Evolutionary conservation across 768 basidiomycete genomes (phyloP).

Genomic region (Thelephora ganbajun): DNA sequence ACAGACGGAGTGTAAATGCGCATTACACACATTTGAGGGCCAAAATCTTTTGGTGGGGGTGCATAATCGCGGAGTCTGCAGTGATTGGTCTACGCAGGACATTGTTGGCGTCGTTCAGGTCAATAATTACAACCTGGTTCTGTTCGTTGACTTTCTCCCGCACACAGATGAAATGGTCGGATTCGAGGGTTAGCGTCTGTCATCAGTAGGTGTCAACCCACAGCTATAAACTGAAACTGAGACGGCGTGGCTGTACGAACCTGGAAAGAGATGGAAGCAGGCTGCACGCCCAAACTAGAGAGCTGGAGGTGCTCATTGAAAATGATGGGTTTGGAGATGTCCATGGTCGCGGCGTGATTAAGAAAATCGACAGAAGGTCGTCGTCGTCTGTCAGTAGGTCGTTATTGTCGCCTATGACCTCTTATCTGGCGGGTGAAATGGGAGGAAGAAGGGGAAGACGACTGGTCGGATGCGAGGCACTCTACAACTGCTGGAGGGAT

Average conservation of each 20-base stretch:
- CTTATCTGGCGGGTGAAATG: not conserved
- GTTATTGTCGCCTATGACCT: not conserved
- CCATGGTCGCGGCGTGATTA: conserved; percentile 15
- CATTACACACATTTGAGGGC: conserved; percentile 74
- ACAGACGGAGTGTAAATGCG: not conserved
- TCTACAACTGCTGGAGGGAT: not conserved
- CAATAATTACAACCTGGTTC: conserved; percentile 98
- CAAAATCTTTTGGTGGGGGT: conserved; percentile 90
- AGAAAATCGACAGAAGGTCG: conserved; percentile 5
- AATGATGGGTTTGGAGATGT: conserved; percentile 58
- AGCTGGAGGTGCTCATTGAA: conserved; percentile 91
- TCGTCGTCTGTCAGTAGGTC: conserved; percentile 1
- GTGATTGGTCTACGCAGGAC: conserved; percentile 90
- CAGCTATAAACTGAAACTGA: not conserved
- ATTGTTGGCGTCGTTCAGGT: conserved; percentile 95
- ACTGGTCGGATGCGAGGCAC: not conserved
- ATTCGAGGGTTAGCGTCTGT: conserved; percentile 88
- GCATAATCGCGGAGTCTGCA: conserved; percentile 99
- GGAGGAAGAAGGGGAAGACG: not conserved
- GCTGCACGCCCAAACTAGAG: conserved; percentile 91
- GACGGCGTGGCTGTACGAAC: conserved; percentile 31
- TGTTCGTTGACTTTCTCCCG: conserved; percentile 91
- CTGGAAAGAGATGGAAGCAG: conserved; percentile 95
- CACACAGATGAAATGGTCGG: conserved; percentile 96
- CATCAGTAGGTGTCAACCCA: not conserved